Base-by-base conservation (phyloP, 805 yeast species). In the Wickerhamiella nectarea region DNA sequence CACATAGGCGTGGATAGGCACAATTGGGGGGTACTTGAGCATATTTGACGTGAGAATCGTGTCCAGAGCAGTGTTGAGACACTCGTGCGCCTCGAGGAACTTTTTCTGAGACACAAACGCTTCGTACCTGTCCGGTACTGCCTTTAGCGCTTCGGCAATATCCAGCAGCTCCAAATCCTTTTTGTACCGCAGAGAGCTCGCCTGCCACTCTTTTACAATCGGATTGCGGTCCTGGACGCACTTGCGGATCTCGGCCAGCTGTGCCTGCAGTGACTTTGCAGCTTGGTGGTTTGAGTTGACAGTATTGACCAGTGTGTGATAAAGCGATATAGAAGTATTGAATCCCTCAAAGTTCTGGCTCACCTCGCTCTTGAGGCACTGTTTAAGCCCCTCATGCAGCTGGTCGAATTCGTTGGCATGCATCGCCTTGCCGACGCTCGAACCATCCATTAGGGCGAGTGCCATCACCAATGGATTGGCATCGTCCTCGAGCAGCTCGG, bases 361-460 rank as follows among this genome's bases (percentile, higher is more conserved):
- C 22, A 87, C 95, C 1, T 87, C 83, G 19, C 61, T 63, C 47
- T 78, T 72, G 42, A 89, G 65, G 20, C 76, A 72, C 14, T 57
- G 57, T 12, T 77, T 72, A 10, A 87, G 71, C 43, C 72, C 65
- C 19, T 65, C 64, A 48, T 78, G 75, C 36, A 85, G 60, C 38
- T 71, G 70, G 35, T 69, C 65, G 52, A 89, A 89, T 48, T 83
- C 86, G 1, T 69, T 69, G 46, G 69, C 68, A 47, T 78, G 74
- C 53, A 78, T 79, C 0, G 94, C 94, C 53, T 83, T 63, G 0
- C 97, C 97, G n/a, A 86, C 91, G 0, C 94, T 81, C 2, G 94
- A 76, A 53, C 78, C 79, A 60, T 89, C 96, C 54, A 86, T 65
- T 46, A 91, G 66, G 1, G 87, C 76, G 33, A 89, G 66, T 0